phyloP scores from a whole-genome alignment of 495 filamentous ascomycete genomes.

The Trichocladium uniseriatum region DNA sequence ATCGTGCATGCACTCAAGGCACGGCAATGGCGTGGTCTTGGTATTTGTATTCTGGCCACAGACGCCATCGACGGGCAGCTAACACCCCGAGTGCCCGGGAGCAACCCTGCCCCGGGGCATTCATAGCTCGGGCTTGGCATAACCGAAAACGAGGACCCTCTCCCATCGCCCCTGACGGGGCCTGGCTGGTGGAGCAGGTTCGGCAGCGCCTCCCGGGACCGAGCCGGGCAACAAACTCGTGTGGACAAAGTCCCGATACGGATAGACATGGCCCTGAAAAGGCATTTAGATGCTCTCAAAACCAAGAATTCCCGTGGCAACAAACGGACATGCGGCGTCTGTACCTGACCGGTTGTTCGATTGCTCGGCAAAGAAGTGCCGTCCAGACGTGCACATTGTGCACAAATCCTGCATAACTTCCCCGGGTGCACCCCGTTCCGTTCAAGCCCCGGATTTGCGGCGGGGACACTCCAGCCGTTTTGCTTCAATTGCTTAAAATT shows the following conservation, averaged over 20 bases:
- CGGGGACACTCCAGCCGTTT: background rate
- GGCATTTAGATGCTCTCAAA: too few species aligned
- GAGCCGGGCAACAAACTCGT: too few species aligned
- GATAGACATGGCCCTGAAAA: too few species aligned
- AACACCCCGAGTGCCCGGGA: background rate
- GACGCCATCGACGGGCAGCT: background rate
- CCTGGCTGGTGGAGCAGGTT: too few species aligned
- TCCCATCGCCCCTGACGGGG: background rate
- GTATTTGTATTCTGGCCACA: background rate
- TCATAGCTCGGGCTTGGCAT: background rate
- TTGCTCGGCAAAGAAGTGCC: background rate
- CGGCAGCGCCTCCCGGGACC: too few species aligned
- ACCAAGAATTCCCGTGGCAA: too few species aligned
- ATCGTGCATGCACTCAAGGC: background rate
- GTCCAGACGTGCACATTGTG: background rate
- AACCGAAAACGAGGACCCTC: background rate
- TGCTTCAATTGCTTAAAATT: background rate
- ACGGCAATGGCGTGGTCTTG: background rate
- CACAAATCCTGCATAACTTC: background rate
- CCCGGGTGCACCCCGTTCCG: background rate
- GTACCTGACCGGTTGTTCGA: background rate
- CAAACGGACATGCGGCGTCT: too few species aligned
- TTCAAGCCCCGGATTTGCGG: conserved; percentile 2
- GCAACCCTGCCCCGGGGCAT: background rate
- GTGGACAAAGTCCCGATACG: too few species aligned